Base-by-base conservation (phyloP, 164 flowering plant species). In the Magnolia officinalis region DNA sequence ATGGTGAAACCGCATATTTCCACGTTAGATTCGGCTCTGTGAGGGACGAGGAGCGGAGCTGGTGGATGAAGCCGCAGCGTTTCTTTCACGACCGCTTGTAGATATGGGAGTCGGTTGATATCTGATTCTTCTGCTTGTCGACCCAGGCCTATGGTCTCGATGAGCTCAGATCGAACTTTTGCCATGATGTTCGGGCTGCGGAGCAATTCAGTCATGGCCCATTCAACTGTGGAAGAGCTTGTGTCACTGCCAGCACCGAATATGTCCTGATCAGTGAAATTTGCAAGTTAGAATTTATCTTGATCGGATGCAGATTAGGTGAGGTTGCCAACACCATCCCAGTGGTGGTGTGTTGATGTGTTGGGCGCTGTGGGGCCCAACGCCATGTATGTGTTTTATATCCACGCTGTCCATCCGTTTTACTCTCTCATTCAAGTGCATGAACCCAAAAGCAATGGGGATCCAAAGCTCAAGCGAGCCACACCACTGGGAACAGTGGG, bases 191-290 rank as follows among this genome's bases (percentile, higher is more conserved):
- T 37, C 11, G 81, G 81, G 52, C 75, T 75, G 49, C 37, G 72
- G 1, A 79, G 59, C n/a, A 79, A 31, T 31, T 75, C 81, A 18
- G 81, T 66, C 78, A 79, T 75, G 6, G 81, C 81, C 81, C 81
- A 79, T 65, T 79, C 78, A n/a, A 79, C 2, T 10, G 81, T 75
- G n/a, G 24, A 51, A 4, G 81, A 75, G 23, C 74, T 75, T 1
- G 78, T 79, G 4, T 79, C 81, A 10, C 58, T 75, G 23, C 81
- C 81, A 2, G 81, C 81, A 1, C 10, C 37, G 37, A 75, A 79
- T 52, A 79, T 8, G 72, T 79, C 81, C 81, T 75, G 68, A 55
- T 55, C 45, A 37, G 6, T 4, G 45, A 37, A 37, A 37, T 37
- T 37, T 37, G 45, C 45, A 37, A 37, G 45, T 37, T 37, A 37